Evolutionary conservation across 495 filamentous ascomycete species (phyloP), one percentile per base, ranked within the genome.

Genomic region (Talaromyces proteolyticus): DNA sequence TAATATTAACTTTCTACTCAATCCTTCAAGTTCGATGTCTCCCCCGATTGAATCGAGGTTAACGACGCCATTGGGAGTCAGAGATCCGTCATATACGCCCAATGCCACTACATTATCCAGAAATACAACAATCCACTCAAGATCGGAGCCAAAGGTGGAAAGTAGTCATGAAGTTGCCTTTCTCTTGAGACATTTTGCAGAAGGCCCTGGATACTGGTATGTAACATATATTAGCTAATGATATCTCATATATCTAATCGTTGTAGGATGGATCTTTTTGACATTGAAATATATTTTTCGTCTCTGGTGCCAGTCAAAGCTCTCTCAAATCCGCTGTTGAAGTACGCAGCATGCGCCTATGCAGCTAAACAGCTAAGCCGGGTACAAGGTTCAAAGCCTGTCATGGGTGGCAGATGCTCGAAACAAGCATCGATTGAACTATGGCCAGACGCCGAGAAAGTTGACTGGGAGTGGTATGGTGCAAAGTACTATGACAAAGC

Each of bases 181-280:
- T 57, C 66, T 85, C 6, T 58, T 84, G 50, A 73, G 81, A 17
- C 78, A 84, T 64, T 85, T 80, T 61, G 75, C 78, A 4, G 80
- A 85, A 59, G 69, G 72, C 2, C 72, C 78, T 11, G 80, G 81
- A 12, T 67, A 78, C 51, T 85, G 77, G 77, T 77, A 63, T 60
- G 71, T 54, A 42, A 23, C 43, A 5, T 11, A 5, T 20, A 20
- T 34, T 29, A 36, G 17, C 21, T 19, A 7, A 17, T 16, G 14
- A 34, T 25, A 34, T 21, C 21, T 18, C 6, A 19, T 19, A n/a
- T n/a, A n/a, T 49, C 10, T 25, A 16, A 45, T 24, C 7, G n/a
- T 18, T 21, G 10, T 56, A 79, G 80, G 82, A 85, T 84, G 81
- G 81, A 83, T 54, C 64, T 84, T 1, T 84, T 80, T 52, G 82